Percentiles rank a stretch among this genome's conserved stretches.
Evolutionary conservation across 2,329 filamentous ascomycete genomes (phyloP).

Genomic region (Penicillium italicum): DNA sequence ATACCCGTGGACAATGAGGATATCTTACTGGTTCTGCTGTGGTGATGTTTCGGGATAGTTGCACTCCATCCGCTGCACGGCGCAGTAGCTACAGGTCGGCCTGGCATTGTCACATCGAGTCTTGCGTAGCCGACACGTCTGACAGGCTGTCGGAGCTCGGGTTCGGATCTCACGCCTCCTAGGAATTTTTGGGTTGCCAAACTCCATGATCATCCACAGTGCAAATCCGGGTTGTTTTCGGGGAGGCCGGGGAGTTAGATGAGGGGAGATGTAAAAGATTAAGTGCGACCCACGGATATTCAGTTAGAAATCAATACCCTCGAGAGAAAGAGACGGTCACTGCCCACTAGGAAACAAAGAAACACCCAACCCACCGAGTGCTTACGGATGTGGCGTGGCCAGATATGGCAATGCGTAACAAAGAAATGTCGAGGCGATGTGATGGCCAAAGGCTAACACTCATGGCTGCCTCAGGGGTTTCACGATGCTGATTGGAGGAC

Average conservation of each 20-base stretch:
- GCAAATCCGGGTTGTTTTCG: slow-evolving; percentile 6
- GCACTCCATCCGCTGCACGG: slow-evolving; percentile 20
- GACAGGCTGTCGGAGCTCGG: slow-evolving; percentile 26
- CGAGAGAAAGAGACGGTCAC: background rate
- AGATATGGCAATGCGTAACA: slow-evolving; percentile 11
- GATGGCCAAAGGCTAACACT: slow-evolving; percentile 3
- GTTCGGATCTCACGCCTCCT: slow-evolving; percentile 25
- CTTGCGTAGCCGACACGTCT: slow-evolving; percentile 25
- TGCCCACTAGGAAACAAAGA: slow-evolving; percentile 14
- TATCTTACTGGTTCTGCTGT: slow-evolving; percentile 20
- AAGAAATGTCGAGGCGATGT: slow-evolving; percentile 15
- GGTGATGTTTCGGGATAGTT: slow-evolving; percentile 24
- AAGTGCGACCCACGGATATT: slow-evolving; percentile 13
- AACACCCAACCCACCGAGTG: slow-evolving; percentile 5
- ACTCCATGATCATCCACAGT: slow-evolving; percentile 13
- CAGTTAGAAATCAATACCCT: slow-evolving; percentile 7
- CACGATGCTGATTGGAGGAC: slow-evolving; percentile 8
- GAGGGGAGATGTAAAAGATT: background rate
- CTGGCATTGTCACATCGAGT: slow-evolving; percentile 26
- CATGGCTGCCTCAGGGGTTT: slow-evolving; percentile 11
- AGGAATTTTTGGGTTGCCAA: slow-evolving; percentile 9
- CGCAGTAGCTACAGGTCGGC: slow-evolving; percentile 25
- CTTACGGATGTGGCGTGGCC: slow-evolving; percentile 14
- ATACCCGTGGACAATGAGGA: background rate
- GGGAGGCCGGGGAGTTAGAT: slow-evolving; percentile 16